Evolutionary conservation across 2,329 filamentous ascomycete genomes (phyloP).

Genomic region (Alternaria sp.): DNA sequence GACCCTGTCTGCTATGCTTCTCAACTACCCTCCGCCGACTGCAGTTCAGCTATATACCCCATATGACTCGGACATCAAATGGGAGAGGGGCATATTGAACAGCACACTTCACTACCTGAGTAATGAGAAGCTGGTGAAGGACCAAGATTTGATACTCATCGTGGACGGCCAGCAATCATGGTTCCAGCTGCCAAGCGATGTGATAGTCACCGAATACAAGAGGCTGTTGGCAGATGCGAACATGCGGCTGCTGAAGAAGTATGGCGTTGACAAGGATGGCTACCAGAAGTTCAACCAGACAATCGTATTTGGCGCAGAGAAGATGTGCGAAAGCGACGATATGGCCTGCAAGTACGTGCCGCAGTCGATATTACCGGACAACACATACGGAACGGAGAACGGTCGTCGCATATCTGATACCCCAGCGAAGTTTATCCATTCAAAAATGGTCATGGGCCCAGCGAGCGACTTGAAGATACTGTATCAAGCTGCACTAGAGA

Average conservation of each 20-base stretch:
- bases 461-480: conserved; percentile 58
- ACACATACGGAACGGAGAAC: conserved; percentile 59
- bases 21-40: conserved; percentile 67
- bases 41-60: conserved; percentile 57
- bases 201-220: conserved; percentile 70
- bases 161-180: conserved; percentile 71
- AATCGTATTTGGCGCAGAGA: conserved; percentile 65
- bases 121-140: conserved; percentile 57
- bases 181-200: conserved; percentile 70
- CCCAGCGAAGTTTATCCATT: conserved; percentile 57
- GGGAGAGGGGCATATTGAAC: conserved; percentile 56
- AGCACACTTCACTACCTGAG: conserved; percentile 60
- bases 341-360: conserved; percentile 63
- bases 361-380: conserved; percentile 58
- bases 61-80: conserved; percentile 34
- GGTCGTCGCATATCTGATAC: conserved; percentile 39
- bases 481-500: conserved; percentile 54
- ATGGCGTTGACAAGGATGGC: conserved; percentile 49
- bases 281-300: conserved; percentile 56
- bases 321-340: conserved; percentile 60
- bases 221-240: conserved; percentile 63
- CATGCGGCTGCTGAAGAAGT: conserved; percentile 58
- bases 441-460: conserved; percentile 60
- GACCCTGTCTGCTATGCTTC: conserved; percentile 64
- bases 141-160: conserved; percentile 69